phyloP scores from a whole-genome alignment of 495 filamentous ascomycete species.

The Mycothermus thermophilus region DNA sequence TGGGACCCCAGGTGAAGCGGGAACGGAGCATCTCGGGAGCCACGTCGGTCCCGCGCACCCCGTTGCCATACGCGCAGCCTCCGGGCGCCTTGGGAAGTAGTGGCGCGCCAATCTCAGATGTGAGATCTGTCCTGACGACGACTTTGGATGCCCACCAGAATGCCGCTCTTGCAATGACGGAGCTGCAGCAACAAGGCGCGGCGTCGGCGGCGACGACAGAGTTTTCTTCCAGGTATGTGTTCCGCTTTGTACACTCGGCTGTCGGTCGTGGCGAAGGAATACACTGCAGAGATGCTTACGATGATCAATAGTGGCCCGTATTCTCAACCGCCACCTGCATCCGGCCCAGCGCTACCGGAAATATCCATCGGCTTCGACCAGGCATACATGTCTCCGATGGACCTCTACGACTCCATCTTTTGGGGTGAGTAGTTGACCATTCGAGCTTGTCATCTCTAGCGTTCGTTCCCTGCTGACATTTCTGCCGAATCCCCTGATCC shows the following conservation, averaged over 20 bases:
- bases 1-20: slow-evolving; percentile 25
- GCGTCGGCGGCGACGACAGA: slow-evolving; percentile 21
- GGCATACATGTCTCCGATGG: slow-evolving; percentile 40
- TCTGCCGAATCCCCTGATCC: slow-evolving; percentile 33
- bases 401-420: slow-evolving; percentile 45
- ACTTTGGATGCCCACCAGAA: slow-evolving; percentile 36
- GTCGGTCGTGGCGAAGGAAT: no score
- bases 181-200: slow-evolving; percentile 38
- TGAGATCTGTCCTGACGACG: no score
- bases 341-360: slow-evolving; percentile 25
- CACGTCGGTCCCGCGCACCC: slow-evolving; percentile 29
- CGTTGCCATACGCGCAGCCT: slow-evolving; percentile 14
- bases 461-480: not conserved
- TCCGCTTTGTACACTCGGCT: no score
- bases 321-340: slow-evolving; percentile 1
- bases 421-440: slow-evolving; percentile 32
- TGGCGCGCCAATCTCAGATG: no score
- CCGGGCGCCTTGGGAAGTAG: slow-evolving; percentile 1
- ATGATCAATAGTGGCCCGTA: slow-evolving; percentile 12
- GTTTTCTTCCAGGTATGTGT: slow-evolving; percentile 19
- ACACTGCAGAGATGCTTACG: no score
- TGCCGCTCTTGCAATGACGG: slow-evolving; percentile 42
- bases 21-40: slow-evolving; percentile 22
- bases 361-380: slow-evolving; percentile 30
- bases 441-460: not conserved